Conservation (phyloP, 371 early-diverging fungal genomes). For the Choanephora cucurbitarum region DNA sequence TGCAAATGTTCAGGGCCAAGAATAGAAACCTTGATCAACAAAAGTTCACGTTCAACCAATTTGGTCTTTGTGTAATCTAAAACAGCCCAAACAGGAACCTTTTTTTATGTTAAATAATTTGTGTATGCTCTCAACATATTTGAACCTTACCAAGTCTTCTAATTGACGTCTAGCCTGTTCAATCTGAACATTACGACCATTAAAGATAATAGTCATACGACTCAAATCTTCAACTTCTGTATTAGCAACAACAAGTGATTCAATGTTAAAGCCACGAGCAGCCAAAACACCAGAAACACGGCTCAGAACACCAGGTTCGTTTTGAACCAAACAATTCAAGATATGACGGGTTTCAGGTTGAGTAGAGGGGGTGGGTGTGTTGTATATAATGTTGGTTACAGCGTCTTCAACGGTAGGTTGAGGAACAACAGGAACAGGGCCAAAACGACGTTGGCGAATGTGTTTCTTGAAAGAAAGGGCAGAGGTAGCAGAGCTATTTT, state of each 20-base stretch:
- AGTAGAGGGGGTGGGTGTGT: slow-evolving; percentile 72
- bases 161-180: slow-evolving; percentile 94
- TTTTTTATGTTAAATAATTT: background rate
- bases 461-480: slow-evolving; percentile 61
- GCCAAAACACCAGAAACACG: slow-evolving; percentile 92
- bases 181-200: slow-evolving; percentile 81
- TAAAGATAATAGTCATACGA: slow-evolving; percentile 94
- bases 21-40: slow-evolving; percentile 91
- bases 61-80: slow-evolving; percentile 87
- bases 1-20: slow-evolving; percentile 74
- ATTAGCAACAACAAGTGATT: slow-evolving; percentile 91
- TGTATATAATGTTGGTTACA: slow-evolving; percentile 88
- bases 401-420: slow-evolving; percentile 77
- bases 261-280: slow-evolving; percentile 96
- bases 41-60: slow-evolving; percentile 89
- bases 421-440: slow-evolving; percentile 44
- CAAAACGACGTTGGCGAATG: slow-evolving; percentile 58
- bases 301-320: slow-evolving; percentile 95
- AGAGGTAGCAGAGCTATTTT: slow-evolving; percentile 48
- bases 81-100: slow-evolving; percentile 97
- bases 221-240: slow-evolving; percentile 93
- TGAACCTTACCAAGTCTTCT: slow-evolving; percentile 90
- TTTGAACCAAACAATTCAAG: slow-evolving; percentile 91
- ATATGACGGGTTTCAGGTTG: slow-evolving; percentile 74
- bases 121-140: no score